These are phyloP conservation scores for Uronychia setigera DNA, from an alignment of 73 alveolate species.

Conservation along the genomic window DNA sequence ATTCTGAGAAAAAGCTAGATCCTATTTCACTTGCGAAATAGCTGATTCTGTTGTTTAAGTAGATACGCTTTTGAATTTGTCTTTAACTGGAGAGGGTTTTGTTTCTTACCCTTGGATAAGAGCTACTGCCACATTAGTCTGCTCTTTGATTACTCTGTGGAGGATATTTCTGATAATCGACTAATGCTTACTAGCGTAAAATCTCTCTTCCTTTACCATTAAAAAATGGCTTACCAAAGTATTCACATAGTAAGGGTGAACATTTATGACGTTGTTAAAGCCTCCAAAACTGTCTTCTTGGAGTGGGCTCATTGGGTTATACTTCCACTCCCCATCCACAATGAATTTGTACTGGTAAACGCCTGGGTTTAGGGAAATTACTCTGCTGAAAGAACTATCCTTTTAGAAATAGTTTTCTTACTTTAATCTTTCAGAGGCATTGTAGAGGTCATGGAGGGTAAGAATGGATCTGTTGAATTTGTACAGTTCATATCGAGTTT, in stretches of 20 bases:
- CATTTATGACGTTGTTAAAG: slow-evolving; percentile 7
- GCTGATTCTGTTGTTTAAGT: neutral
- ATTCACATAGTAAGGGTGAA: slow-evolving; percentile 1
- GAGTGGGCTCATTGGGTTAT: slow-evolving; percentile 11
- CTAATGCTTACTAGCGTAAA: neutral
- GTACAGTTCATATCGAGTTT: neutral
- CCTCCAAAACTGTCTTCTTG: slow-evolving; percentile 7
- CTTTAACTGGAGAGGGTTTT: neutral
- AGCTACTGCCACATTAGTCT: neutral
- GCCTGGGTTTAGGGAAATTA: slow-evolving; percentile 39
- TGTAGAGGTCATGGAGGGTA: neutral
- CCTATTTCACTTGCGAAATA: neutral
- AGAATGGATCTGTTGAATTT: neutral
- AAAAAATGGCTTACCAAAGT: neutral
- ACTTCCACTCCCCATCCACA: slow-evolving; percentile 60
- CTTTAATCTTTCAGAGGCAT: neutral
- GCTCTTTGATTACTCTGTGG: neutral
- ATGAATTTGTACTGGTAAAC: slow-evolving; percentile 43
- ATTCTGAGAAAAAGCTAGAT: neutral
- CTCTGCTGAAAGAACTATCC: neutral
- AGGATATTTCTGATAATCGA: neutral
- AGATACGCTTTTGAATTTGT: neutral
- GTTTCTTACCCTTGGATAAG: neutral
- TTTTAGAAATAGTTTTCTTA: neutral
- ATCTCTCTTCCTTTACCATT: neutral